Conservation (phyloP, 2,329 filamentous ascomycete species). For the Elsinoe fawcettii region DNA sequence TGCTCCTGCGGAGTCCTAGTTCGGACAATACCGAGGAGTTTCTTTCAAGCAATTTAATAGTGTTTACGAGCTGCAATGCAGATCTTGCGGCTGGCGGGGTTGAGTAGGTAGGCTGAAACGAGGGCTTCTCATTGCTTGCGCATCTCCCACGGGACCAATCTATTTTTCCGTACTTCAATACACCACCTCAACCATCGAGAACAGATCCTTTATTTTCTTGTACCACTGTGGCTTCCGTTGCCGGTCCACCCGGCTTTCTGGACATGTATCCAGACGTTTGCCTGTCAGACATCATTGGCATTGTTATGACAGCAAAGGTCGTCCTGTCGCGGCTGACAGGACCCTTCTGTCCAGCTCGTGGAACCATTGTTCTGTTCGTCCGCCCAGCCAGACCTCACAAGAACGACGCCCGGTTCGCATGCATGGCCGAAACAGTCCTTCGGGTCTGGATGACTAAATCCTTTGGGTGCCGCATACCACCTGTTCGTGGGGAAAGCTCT, state of each 20-base stretch:
- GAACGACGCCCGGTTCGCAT: background rate
- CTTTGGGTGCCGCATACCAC: too few relatives aligned
- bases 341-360: background rate
- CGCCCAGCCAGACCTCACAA: background rate
- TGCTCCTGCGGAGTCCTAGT: background rate
- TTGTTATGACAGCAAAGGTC: background rate
- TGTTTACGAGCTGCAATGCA: constrained; percentile 1
- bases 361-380: background rate
- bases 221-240: background rate
- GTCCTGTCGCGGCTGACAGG: background rate
- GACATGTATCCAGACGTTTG: background rate
- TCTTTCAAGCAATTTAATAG: background rate
- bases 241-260: background rate
- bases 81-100: constrained; percentile 11
- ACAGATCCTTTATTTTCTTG: background rate
- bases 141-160: background rate
- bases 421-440: background rate
- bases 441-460: background rate
- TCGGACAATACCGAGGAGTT: background rate
- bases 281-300: background rate
- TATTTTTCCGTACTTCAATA: background rate
- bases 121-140: background rate
- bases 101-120: constrained; percentile 1
- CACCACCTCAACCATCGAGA: background rate
- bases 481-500: background rate